Conservation (phyloP, 1,284 basidiomycete genomes). For the Trichosporon faecale region DNA sequence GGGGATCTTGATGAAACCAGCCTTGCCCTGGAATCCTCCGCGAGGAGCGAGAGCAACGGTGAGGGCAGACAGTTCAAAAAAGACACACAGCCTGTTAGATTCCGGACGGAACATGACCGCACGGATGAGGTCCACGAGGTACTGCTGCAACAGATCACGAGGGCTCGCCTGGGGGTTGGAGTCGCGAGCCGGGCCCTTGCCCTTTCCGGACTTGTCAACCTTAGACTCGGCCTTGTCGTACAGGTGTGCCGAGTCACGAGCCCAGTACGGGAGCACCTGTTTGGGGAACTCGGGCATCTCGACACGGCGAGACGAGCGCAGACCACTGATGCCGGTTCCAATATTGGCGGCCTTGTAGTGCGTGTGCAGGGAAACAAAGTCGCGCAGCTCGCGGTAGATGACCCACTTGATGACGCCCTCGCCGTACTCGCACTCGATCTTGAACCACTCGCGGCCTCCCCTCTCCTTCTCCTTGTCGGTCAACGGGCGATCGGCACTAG, state of each 20-base stretch:
- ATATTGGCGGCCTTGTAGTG: constrained; percentile 87
- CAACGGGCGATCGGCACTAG: not conserved
- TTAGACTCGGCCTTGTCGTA: constrained; percentile 58
- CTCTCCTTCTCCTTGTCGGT: not conserved
- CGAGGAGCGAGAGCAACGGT: constrained; percentile 78
- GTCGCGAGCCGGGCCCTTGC: constrained; percentile 11
- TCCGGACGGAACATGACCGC: constrained; percentile 96
- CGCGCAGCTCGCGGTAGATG: constrained; percentile 87
- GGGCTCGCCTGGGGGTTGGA: constrained; percentile 49
- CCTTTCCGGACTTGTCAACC: not conserved
- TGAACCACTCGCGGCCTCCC: constrained; percentile 50
- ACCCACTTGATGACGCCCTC: constrained; percentile 95
- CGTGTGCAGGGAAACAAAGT: constrained; percentile 85
- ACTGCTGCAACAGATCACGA: constrained; percentile 79
- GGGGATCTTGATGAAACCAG: constrained; percentile 68
- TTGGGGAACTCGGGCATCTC: constrained; percentile 88
- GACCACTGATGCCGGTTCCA: constrained; percentile 44
- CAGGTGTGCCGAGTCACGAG: constrained; percentile 14
- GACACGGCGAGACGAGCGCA: constrained; percentile 63
- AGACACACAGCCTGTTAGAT: constrained; percentile 86
- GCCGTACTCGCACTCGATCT: constrained; percentile 79
- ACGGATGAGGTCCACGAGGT: constrained; percentile 81
- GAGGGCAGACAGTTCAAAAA: constrained; percentile 89
- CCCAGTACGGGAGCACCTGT: constrained; percentile 67
- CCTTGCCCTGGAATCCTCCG: constrained; percentile 77